Evolutionary conservation across 345 rosid species (phyloP), one percentile per base, ranked within the genome.

Genomic region (Salix suchowensis): DNA sequence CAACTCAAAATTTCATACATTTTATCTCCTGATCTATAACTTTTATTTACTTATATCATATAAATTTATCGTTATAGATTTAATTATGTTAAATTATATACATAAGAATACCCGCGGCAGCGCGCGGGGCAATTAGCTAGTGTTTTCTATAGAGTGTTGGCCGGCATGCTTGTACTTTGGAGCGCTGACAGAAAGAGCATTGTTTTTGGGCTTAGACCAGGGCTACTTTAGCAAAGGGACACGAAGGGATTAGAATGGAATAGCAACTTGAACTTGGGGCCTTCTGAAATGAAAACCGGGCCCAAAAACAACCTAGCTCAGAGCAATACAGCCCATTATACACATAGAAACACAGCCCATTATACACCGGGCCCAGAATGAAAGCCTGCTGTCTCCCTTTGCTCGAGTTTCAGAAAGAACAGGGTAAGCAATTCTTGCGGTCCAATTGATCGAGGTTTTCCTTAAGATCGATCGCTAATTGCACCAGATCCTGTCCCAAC

Each of bases 401-500:
- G 77, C 12, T 74, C 71, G 28, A 30, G 50, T 65, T 8, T 46
- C 62, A 28, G 71, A 46, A 3, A 65, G 42, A 12, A 16, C 19
- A 1, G 21, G 16, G 42, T 19, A 28, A 8, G 48, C 71, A 2
- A 26, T 37, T 44, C n/a, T 19, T 65, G 48, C 7, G 8, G 30
- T 74, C 77, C 36, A 65, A 14, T 10, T 44, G 32, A 32, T 74
- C 34, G 5, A 65, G 58, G 28, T 65, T 65, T 30, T 26, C 13
- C 46, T 74, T 74, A 1, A 65, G 36, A 34, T 4, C 36, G 28
- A 30, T 74, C 77, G 10, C 28, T 42, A 3, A 50, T 48, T 74
- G 77, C 61, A 16, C 77, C 77, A 21, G 65, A 65, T 46, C 69
- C 62, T 46, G 77, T 70, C 10, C 77, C 77, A 11, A 74, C 60